Evolutionary conservation across 768 basidiomycete genomes (phyloP), one percentile per base, ranked within the genome.

Genomic region (Chalciporus pseudorubinellus): DNA sequence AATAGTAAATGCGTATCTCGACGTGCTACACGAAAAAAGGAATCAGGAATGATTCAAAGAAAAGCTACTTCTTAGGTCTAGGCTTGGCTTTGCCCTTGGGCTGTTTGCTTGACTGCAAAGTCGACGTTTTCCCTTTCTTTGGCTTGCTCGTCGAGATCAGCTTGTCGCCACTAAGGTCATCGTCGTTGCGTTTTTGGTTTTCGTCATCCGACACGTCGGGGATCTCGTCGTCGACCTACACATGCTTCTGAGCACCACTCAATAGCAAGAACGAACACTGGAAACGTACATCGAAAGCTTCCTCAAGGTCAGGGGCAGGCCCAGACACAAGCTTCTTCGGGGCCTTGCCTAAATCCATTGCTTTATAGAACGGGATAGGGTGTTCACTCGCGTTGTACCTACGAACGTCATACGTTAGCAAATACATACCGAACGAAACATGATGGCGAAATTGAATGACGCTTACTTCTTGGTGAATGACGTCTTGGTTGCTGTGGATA

Each of bases 291-390:
- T 90, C 92, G 56, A 86, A 89, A 0, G 85, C 94, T 45, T 98
- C 95, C 65, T 98, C 95, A 18, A 93, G 77, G 71, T 98, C 95
- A 0, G 95, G 93, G 10, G 82, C 81, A 5, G 88, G 80, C 4
- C 83, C 89, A 39, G 73, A 76, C 1, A 83, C 80, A 34, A 95
- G 75, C 61, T 88, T 95, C 79, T 92, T 95, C 1, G 87, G 83
- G 5, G 63, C 74, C 65, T 88, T 92, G 16, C 89, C 88, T 9
- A 92, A 71, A 56, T 92, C 89, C 55, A 79, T 74, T 3, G 87
- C 91, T 61, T 93, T 95, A 70, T 98, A 84, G 80, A 95, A 98
- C 1, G 97, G 84, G 60, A 99, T 89, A 0, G 97, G 97, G 66
- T 98, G 95, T 38, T 94, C 92, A 14, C 71, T 69, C 9, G 83